Evolutionary conservation across 257 asterid genomes (phyloP).

Genomic region (Solanum ahanhuiri): DNA sequence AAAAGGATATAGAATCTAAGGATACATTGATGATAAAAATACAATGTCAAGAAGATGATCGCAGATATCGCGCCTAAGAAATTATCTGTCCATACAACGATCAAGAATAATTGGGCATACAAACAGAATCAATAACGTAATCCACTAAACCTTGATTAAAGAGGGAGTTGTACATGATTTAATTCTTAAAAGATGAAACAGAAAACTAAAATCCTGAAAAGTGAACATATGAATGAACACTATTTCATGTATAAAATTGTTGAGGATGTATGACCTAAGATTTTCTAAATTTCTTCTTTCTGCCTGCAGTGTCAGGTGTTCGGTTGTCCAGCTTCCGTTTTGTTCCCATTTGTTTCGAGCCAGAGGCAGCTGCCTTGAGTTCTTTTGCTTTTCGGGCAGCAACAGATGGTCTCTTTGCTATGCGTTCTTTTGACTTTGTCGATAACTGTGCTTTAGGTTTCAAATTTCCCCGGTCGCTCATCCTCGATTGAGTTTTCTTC

Average conservation of each 20-base stretch:
- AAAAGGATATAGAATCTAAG: background rate
- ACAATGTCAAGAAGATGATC: background rate
- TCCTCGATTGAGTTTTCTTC: conserved; percentile 36
- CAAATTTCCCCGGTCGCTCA: conserved; percentile 10
- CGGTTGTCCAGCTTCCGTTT: conserved; percentile 56
- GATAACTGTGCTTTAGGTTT: conserved; percentile 13
- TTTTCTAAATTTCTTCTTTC: conserved; percentile 63
- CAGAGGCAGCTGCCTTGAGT: conserved; percentile 21
- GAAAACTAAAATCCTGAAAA: background rate
- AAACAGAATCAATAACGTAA: background rate
- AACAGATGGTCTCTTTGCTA: conserved; percentile 67
- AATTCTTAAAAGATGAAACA: background rate
- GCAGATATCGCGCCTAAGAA: too few species aligned
- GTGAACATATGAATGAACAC: background rate
- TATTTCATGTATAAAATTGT: background rate
- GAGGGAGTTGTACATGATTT: background rate
- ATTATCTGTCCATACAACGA: background rate
- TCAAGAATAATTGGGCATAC: background rate
- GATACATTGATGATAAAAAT: background rate
- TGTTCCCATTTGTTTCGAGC: conserved; percentile 31
- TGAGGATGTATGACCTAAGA: conserved; percentile 13
- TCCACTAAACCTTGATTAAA: background rate
- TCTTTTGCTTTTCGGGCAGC: conserved; percentile 71
- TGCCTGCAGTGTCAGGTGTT: conserved; percentile 43
- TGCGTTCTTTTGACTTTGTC: conserved; percentile 11